Percentiles rank a stretch among this genome's conserved stretches.
Evolutionary conservation across 129 eudicot genomes (phyloP).

Genomic region (Logfia minima): DNA sequence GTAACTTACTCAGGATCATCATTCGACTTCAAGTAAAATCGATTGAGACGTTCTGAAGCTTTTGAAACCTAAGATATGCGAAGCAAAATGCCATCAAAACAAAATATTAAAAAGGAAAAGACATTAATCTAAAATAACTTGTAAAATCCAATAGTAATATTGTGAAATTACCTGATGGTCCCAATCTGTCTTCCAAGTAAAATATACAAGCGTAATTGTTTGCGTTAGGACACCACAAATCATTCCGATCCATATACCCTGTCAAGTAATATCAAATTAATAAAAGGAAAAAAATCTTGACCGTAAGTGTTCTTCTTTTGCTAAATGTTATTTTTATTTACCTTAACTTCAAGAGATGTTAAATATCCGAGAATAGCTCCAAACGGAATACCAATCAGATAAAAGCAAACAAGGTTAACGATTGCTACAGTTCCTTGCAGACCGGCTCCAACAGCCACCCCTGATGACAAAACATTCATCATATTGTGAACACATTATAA

Average conservation of each 20-base stretch:
- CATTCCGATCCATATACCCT: slow-evolving; percentile 91
- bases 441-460: slow-evolving; percentile 86
- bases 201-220: slow-evolving; percentile 42
- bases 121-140: not conserved
- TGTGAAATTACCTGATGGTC: slow-evolving; percentile 44
- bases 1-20: slow-evolving; percentile 9
- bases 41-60: slow-evolving; percentile 45
- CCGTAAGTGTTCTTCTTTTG: not conserved
- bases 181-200: slow-evolving; percentile 70
- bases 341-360: slow-evolving; percentile 61
- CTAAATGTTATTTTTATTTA: slow-evolving; percentile 16
- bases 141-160: not conserved
- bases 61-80: slow-evolving; percentile 28
- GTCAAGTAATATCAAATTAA: not conserved
- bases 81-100: not conserved
- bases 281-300: not conserved
- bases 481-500: not conserved
- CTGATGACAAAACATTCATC: slow-evolving; percentile 32
- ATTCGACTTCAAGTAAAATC: slow-evolving; percentile 39
- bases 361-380: slow-evolving; percentile 72
- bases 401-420: slow-evolving; percentile 58
- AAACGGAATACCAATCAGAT: slow-evolving; percentile 64
- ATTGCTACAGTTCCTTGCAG: slow-evolving; percentile 63
- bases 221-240: slow-evolving; percentile 51
- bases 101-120: not conserved